phyloP scores from a whole-genome alignment of 352 stramenopile species.

The Thalassiosira livingstoniorum region DNA sequence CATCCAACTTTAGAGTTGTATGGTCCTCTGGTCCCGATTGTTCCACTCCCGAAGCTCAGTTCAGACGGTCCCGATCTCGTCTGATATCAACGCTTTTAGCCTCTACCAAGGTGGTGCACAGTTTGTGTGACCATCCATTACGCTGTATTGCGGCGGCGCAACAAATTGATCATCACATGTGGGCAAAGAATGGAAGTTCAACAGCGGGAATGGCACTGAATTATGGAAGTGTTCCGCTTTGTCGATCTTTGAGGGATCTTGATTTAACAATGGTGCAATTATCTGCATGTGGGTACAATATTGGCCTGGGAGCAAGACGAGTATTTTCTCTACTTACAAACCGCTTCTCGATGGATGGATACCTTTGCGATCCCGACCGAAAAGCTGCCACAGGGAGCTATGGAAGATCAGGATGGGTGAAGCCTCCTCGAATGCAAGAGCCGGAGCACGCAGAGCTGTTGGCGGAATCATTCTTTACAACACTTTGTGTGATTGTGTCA shows the following conservation, averaged over 20 bases:
- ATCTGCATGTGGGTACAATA: conserved; percentile 80
- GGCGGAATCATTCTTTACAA: conserved; percentile 84
- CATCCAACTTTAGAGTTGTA: conserved; percentile 83
- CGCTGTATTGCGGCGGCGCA: conserved; percentile 81
- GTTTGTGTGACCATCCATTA: conserved; percentile 85
- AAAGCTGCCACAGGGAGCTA: conserved; percentile 42
- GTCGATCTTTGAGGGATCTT: conserved; percentile 83
- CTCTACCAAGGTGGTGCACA: conserved; percentile 84
- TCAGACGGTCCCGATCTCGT: conserved; percentile 61
- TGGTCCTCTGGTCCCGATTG: conserved; percentile 85
- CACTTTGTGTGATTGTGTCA: conserved; percentile 82
- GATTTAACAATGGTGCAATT: conserved; percentile 85
- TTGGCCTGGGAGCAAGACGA: conserved; percentile 78
- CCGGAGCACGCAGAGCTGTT: conserved; percentile 81
- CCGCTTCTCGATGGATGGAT: conserved; percentile 85
- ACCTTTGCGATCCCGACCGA: conserved; percentile 82
- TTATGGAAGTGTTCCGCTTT: conserved; percentile 84
- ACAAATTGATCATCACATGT: conserved; percentile 86
- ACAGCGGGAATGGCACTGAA: conserved; percentile 84
- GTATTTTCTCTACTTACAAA: conserved; percentile 80
- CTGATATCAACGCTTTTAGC: conserved; percentile 78
- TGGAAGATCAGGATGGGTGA: conserved; percentile 68
- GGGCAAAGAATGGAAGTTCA: conserved; percentile 83
- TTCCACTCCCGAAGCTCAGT: conserved; percentile 73
- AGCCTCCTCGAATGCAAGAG: conserved; percentile 82